Percentiles rank a stretch among this genome's conserved stretches.
These are phyloP conservation scores for Acorus calamus DNA, from an alignment of 106 monocot genomes.

Conservation along the genomic window DNA sequence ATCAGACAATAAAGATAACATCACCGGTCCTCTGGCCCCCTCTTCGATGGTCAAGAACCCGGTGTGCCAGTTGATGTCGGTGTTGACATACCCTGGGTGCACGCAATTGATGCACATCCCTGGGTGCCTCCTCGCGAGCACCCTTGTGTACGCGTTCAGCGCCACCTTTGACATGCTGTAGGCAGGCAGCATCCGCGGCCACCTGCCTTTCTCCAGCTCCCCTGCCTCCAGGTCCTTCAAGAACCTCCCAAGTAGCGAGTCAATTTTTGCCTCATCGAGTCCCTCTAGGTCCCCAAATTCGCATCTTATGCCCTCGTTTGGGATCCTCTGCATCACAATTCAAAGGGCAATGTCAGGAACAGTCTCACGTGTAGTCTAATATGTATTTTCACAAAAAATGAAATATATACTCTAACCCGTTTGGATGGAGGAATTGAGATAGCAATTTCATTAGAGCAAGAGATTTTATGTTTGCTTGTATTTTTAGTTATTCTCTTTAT, in stretches of 20 bases:
- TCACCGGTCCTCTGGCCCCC: constrained; percentile 39
- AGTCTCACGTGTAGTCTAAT: too few relatives aligned
- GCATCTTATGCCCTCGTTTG: constrained; percentile 16
- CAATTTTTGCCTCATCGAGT: constrained; percentile 29
- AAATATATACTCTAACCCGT: too few relatives aligned
- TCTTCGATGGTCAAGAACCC: constrained; percentile 31
- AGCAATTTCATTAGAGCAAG: too few relatives aligned
- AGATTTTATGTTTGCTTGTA: too few relatives aligned
- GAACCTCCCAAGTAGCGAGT: constrained; percentile 28
- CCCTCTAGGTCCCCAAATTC: constrained; percentile 20
- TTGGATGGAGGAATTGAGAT: too few relatives aligned
- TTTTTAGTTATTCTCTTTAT: too few relatives aligned
- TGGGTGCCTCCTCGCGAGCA: constrained; percentile 38
- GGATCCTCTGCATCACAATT: constrained; percentile 30
- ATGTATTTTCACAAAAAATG: too few relatives aligned
- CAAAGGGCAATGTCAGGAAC: not conserved
- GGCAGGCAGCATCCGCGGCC: constrained; percentile 39
- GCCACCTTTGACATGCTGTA: constrained; percentile 54
- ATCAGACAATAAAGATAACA: constrained; percentile 32
- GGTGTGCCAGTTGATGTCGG: constrained; percentile 40
- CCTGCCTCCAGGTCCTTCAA: constrained; percentile 35
- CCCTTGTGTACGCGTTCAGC: constrained; percentile 47
- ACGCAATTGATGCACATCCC: constrained; percentile 48
- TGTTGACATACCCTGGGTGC: constrained; percentile 48
- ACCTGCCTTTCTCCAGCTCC: constrained; percentile 25